Evolutionary conservation across 805 yeast species (phyloP).

Genomic region (Saccharomycopsis selenospora): DNA sequence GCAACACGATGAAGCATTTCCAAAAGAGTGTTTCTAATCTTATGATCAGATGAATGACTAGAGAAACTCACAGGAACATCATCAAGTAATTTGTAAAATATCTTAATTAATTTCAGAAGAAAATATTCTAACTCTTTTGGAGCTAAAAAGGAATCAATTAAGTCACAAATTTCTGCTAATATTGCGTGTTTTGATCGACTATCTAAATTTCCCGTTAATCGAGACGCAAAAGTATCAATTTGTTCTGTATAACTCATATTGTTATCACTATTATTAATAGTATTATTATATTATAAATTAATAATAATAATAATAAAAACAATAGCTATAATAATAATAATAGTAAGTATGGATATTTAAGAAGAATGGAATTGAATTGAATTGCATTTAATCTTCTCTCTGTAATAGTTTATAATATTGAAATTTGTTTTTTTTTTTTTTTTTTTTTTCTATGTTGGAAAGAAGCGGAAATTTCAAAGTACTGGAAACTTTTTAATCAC

Average conservation of each 20-base stretch:
- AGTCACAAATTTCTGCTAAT: constrained; percentile 77
- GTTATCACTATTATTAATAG: too few relatives aligned
- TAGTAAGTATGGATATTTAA: too few relatives aligned
- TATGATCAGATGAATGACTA: constrained; percentile 62
- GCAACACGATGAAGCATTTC: constrained; percentile 78
- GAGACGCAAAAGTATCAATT: constrained; percentile 58
- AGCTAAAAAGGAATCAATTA: constrained; percentile 75
- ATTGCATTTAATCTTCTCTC: neutral
- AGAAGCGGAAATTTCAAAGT: constrained; percentile 6
- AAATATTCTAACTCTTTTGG: constrained; percentile 77
- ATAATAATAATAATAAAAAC: too few relatives aligned
- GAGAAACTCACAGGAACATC: constrained; percentile 64
- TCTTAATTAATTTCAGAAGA: constrained; percentile 60
- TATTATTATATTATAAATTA: neutral
- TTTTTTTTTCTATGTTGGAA: neutral
- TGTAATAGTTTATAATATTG: neutral
- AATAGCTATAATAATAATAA: too few relatives aligned
- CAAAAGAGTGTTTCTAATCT: constrained; percentile 65
- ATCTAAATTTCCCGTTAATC: constrained; percentile 50
- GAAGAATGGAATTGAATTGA: neutral
- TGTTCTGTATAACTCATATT: constrained; percentile 38
- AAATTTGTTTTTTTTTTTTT: too few relatives aligned
- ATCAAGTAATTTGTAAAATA: constrained; percentile 55
- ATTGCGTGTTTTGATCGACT: constrained; percentile 57
- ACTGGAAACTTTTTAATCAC: constrained; percentile 4